These are phyloP conservation scores for Dioscorea alata DNA, from an alignment of 106 monocot species.

Conservation along the genomic window DNA sequence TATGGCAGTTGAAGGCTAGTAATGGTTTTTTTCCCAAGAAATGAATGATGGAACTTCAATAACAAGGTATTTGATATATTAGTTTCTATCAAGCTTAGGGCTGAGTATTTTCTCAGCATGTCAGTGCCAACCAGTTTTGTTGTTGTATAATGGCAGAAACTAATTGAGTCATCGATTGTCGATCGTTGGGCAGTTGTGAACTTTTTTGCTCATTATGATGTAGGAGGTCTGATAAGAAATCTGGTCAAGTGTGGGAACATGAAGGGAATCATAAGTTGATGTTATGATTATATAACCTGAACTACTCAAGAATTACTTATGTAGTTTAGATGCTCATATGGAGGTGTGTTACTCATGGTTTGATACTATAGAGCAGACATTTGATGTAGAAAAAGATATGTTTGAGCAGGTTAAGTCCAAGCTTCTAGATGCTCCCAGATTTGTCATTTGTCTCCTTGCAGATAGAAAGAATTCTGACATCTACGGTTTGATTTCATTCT, in stretches of 20 bases:
- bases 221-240: slow-evolving; percentile 37
- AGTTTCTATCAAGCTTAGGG: not conserved
- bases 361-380: slow-evolving; percentile 62
- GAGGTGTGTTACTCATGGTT: not conserved
- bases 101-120: not conserved
- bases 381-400: slow-evolving; percentile 68
- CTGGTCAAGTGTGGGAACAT: slow-evolving; percentile 67
- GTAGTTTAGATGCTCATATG: not conserved
- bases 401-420: slow-evolving; percentile 47
- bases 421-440: slow-evolving; percentile 58
- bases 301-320: too few relatives aligned
- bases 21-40: slow-evolving; percentile 67
- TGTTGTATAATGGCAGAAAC: slow-evolving; percentile 33
- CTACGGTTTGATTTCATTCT: slow-evolving; percentile 51
- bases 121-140: too few relatives aligned
- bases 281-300: not conserved
- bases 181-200: slow-evolving; percentile 78
- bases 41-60: slow-evolving; percentile 97
- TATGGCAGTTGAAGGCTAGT: slow-evolving; percentile 63
- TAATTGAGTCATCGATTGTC: slow-evolving; percentile 30
- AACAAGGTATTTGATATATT: slow-evolving; percentile 49
- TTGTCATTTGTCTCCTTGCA: slow-evolving; percentile 75
- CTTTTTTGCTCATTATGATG: slow-evolving; percentile 80
- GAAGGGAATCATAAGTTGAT: slow-evolving; percentile 77
- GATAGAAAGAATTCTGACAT: slow-evolving; percentile 84